Conservation (phyloP, 208 protist species). For the Naegleria gruberi region DNA sequence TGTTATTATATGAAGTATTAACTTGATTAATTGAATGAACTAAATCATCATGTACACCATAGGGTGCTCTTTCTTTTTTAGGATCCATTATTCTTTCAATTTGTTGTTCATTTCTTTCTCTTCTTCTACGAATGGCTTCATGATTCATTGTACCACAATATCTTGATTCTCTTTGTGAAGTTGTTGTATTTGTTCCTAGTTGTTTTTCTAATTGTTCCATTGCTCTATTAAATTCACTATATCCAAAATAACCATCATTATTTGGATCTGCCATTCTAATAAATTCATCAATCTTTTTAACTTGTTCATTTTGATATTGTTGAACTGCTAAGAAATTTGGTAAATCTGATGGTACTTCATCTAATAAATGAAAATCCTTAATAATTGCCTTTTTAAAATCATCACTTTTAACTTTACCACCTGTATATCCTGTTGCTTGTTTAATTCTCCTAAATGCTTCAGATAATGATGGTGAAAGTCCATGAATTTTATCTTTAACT, state of each 20-base stretch:
- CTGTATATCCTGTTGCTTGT: not conserved
- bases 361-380: slow-evolving; percentile 10
- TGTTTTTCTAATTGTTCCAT: not conserved
- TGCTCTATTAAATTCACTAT: not conserved
- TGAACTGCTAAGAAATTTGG: not conserved
- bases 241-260: not conserved
- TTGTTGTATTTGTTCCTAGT: not conserved
- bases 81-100: not conserved
- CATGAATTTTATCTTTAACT: not conserved
- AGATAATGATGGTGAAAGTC: not conserved
- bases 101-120: not conserved
- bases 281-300: not conserved
- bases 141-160: not conserved
- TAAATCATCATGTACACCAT: not conserved
- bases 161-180: not conserved
- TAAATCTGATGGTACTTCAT: not conserved
- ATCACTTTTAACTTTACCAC: not conserved
- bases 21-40: not conserved
- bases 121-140: not conserved
- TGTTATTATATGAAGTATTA: not conserved
- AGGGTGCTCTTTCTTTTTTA: not conserved
- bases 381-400: not conserved
- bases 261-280: not conserved
- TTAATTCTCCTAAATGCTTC: not conserved
- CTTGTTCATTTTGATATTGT: not conserved